These are phyloP conservation scores for Coemansia sp. DNA, from an alignment of 371 early-diverging fungal genomes.

Conservation along the genomic window DNA sequence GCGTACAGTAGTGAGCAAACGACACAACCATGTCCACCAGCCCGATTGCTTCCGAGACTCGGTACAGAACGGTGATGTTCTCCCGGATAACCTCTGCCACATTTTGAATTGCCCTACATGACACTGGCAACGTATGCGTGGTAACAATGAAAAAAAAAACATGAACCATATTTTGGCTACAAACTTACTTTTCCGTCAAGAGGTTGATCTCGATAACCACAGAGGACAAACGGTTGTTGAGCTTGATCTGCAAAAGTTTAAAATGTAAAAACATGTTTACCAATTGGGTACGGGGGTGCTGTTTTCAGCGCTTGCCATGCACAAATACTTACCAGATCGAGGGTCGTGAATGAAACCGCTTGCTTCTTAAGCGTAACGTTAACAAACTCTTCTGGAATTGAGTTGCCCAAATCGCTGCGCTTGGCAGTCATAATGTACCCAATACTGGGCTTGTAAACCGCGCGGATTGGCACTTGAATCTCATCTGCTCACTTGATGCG, in stretches of 20 bases:
- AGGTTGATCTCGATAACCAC: constrained; percentile 76
- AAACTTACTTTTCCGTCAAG: constrained; percentile 71
- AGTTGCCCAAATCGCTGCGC: constrained; percentile 45
- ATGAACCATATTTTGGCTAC: neutral
- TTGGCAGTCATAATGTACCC: constrained; percentile 66
- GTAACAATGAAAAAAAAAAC: neutral
- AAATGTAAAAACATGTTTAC: neutral
- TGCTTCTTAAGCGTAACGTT: constrained; percentile 63
- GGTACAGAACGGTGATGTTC: constrained; percentile 69
- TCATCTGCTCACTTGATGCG: constrained; percentile 45
- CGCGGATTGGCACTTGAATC: constrained; percentile 62
- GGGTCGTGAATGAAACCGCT: constrained; percentile 66
- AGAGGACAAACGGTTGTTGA: constrained; percentile 75
- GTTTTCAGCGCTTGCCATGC: constrained; percentile 37
- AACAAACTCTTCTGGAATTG: constrained; percentile 41
- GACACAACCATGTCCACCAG: constrained; percentile 78
- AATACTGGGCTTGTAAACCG: constrained; percentile 59
- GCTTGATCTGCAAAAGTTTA: constrained; percentile 50
- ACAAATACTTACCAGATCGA: constrained; percentile 64
- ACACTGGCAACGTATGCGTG: neutral
- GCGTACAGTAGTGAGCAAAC: constrained; percentile 65
- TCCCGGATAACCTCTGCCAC: constrained; percentile 60
- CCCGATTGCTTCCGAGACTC: constrained; percentile 77
- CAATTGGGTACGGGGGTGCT: too few species aligned
- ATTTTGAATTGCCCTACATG: constrained; percentile 60